phyloP scores from a whole-genome alignment of 306 rosid species.

The Oxytropis ochrocephala region DNA sequence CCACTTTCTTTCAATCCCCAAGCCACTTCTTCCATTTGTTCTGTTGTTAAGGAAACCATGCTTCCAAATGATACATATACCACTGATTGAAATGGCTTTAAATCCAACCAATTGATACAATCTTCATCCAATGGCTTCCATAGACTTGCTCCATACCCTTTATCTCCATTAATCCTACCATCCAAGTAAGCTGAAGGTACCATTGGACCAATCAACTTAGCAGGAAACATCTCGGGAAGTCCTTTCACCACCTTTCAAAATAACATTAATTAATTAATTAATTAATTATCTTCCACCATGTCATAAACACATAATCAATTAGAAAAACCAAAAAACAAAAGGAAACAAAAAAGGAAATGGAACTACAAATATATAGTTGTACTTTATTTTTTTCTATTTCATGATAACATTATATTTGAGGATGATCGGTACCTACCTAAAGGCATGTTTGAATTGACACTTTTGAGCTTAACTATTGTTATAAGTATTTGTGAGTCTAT shows the following conservation, averaged over 20 bases:
- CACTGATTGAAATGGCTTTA: slow-evolving; percentile 32
- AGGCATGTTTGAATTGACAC: too few species aligned
- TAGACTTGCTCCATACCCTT: slow-evolving; percentile 44
- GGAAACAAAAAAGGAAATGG: too few species aligned
- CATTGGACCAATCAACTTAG: slow-evolving; percentile 47
- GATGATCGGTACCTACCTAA: too few species aligned
- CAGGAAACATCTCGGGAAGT: slow-evolving; percentile 28
- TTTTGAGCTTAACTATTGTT: too few species aligned
- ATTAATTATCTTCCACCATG: background rate
- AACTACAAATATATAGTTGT: too few species aligned
- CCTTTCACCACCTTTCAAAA: slow-evolving; percentile 23
- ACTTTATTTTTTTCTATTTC: too few species aligned
- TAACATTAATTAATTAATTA: too few species aligned
- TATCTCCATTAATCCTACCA: slow-evolving; percentile 39
- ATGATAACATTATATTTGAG: too few species aligned
- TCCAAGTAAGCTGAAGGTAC: slow-evolving; percentile 44
- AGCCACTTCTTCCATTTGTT: slow-evolving; percentile 35
- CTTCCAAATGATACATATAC: slow-evolving; percentile 46
- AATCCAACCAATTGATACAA: slow-evolving; percentile 35
- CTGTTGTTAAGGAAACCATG: slow-evolving; percentile 38
- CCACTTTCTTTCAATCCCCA: slow-evolving; percentile 35
- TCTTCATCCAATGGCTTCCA: slow-evolving; percentile 41
- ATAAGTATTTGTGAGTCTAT: too few species aligned
- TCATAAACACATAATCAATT: background rate
- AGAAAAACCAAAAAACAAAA: too few species aligned